Base-by-base conservation (phyloP, 768 basidiomycete species). In the Tephrocybe sp. region DNA sequence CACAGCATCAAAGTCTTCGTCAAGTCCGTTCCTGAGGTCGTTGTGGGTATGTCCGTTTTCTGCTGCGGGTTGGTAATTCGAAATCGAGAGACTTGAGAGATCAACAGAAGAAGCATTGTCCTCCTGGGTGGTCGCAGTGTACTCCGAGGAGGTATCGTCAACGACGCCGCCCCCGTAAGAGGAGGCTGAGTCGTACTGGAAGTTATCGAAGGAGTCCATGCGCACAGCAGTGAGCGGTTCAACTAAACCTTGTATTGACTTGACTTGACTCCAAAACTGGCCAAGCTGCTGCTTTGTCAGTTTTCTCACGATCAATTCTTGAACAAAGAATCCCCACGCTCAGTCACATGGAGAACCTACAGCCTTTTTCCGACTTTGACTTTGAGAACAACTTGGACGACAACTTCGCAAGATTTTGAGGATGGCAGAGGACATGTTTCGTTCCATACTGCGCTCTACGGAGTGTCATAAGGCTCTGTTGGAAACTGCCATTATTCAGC, bases 1-100 rank as follows among this genome's bases (percentile, higher is more conserved):
- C 39, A 93, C 89, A 6, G 83, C 88, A 66, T 95, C 91, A 57
- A 94, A 92, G 63, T 96, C 93, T 48, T 94, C 93, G 51, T 92
- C 88, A 41, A 86, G 65, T 5, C 60, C 66, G 30, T 65, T 59
- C 21, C 59, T 65, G 7, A 64, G 67, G 40, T 60, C 48, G 46
- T 69, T 66, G 46, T 68, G 71, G 33, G 65, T 64, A 56, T 71
- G 73, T 25, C 74, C 77, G 57, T 78, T 71, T 42, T 68, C 66
- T 28, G 71, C 65, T 39, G 71, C 68, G 40, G 72, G 63, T 49
- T 78, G 78, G 55, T 79, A 85, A 65, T 88, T 86, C n/a, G 77
- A 73, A 48, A 90, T 74, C 18, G 89, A 81, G 51, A 90, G 83
- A 58, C 67, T 71, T 8, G 84, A 83, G 39, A 90, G 73, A 69